phyloP scores from a whole-genome alignment of 1,284 basidiomycete species.

The Vanrija sp. region DNA sequence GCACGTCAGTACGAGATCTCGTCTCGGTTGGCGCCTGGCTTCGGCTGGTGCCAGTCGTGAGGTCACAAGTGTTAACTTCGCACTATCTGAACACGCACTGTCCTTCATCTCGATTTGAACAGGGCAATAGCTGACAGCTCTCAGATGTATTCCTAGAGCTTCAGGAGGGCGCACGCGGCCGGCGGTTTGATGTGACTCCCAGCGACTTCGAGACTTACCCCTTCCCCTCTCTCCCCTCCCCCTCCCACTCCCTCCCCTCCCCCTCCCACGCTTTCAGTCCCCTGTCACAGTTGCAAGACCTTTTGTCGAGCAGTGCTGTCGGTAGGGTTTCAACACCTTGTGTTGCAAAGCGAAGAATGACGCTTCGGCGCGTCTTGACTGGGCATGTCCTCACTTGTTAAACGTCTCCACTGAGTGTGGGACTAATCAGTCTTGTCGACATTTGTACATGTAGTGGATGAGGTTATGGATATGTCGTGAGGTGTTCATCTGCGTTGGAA shows the following conservation, averaged over 20 bases:
- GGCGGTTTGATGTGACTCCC: not conserved
- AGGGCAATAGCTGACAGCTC: not conserved
- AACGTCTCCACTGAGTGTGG: constrained; percentile 30
- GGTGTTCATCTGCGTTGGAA: not conserved
- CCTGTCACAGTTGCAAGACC: constrained; percentile 30
- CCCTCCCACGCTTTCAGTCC: constrained; percentile 33
- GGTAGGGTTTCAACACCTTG: constrained; percentile 20
- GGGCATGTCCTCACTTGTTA: constrained; percentile 38
- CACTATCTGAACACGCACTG: constrained; percentile 26
- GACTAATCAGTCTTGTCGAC: constrained; percentile 43
- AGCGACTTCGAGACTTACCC: too few species aligned
- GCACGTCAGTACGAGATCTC: constrained; percentile 39
- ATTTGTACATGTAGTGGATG: constrained; percentile 10
- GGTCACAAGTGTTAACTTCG: constrained; percentile 31
- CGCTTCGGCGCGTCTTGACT: constrained; percentile 26
- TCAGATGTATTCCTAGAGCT: not conserved
- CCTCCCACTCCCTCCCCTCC: not conserved
- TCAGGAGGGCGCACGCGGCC: not conserved
- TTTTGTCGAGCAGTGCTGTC: constrained; percentile 31
- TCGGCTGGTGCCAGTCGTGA: constrained; percentile 1
- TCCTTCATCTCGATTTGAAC: not conserved
- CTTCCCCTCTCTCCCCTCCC: not conserved
- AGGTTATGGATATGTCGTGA: not conserved
- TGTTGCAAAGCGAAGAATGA: constrained; percentile 28
- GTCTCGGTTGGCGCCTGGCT: too few species aligned